phyloP scores from a whole-genome alignment of 768 basidiomycete genomes.

The Hygrophorus pudorinus region DNA sequence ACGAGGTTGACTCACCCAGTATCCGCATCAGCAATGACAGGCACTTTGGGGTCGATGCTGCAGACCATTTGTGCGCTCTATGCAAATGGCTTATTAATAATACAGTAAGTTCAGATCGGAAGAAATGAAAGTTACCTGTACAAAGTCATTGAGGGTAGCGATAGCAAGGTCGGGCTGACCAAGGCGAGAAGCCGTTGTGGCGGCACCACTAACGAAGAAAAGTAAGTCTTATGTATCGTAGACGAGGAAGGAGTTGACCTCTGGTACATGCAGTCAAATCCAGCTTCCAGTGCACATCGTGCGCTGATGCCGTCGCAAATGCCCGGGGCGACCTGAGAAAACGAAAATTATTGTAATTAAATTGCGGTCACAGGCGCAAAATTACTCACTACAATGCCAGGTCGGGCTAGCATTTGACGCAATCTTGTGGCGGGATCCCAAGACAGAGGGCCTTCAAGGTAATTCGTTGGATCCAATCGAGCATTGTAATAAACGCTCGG shows the following conservation, averaged over 20 bases:
- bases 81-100: slow-evolving; percentile 5
- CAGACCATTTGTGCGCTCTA: slow-evolving; percentile 64
- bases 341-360: background rate
- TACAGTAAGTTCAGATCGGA: background rate
- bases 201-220: slow-evolving; percentile 44
- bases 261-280: slow-evolving; percentile 71
- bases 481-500: slow-evolving; percentile 46
- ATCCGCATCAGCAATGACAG: slow-evolving; percentile 74
- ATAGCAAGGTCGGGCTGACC: slow-evolving; percentile 76
- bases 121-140: slow-evolving; percentile 29
- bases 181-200: slow-evolving; percentile 70
- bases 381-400: slow-evolving; percentile 63
- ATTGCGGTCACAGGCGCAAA: background rate
- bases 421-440: slow-evolving; percentile 61
- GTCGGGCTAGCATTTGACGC: slow-evolving; percentile 58
- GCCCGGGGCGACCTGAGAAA: slow-evolving; percentile 56
- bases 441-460: slow-evolving; percentile 58
- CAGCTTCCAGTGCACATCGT: slow-evolving; percentile 70
- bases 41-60: slow-evolving; percentile 49
- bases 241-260: slow-evolving; percentile 28
- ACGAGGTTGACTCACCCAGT: slow-evolving; percentile 41
- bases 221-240: background rate
- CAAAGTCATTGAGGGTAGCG: slow-evolving; percentile 70
- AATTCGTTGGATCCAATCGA: slow-evolving; percentile 61
- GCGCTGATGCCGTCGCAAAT: slow-evolving; percentile 77